Base-by-base conservation (phyloP, 352 stramenopile genomes). In the Pythium brassicae region DNA sequence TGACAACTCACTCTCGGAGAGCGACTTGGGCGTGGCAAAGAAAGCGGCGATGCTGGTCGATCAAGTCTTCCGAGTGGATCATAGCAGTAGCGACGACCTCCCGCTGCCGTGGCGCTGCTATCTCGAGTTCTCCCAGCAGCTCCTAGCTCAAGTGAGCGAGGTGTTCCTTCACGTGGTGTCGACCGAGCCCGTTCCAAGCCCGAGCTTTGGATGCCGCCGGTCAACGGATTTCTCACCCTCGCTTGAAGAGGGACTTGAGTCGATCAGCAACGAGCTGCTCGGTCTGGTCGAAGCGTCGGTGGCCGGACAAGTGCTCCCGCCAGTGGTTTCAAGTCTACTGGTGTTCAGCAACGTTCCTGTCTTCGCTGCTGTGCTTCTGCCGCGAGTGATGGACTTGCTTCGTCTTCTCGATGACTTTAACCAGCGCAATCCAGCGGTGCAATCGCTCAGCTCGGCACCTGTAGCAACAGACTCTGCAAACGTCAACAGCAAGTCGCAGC, bases 271-370 rank as follows among this genome's bases (percentile, higher is more conserved):
- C 0, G 53, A 39, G 27, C 48, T 79, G 7, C 42, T 75, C 11
- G 63, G 61, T 6, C 29, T 62, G 2, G 47, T 83, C 0, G 70
- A 80, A 34, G 22, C 59, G 12, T 89, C 78, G 3, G 48, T 91
- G 2, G 70, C 90, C 27, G 76, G 72, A 6, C 65, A 76, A 20
- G 52, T 92, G 23, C 39, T 93, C 15, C 78, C 83, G 17, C 61
- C 77, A 1, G 43, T 92, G 17, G 44, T 78, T 27, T 69, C 83
- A 2, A 76, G 70, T 29, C 39, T 93, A 42, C 69, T 89, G 23
- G 65, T 83, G 27, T 91, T 92, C 40, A 77, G 57, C 39, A 76
- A 84, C 51, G 68, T 75, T 11, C 49, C 72, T 1, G 54, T 83
- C 4, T 87, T 93, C 56, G 74, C 75, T 25, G 62, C 53, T 1